Evolutionary conservation across 176 grass and related monocot species (phyloP).

Genomic region (Metroxylon sagu): DNA sequence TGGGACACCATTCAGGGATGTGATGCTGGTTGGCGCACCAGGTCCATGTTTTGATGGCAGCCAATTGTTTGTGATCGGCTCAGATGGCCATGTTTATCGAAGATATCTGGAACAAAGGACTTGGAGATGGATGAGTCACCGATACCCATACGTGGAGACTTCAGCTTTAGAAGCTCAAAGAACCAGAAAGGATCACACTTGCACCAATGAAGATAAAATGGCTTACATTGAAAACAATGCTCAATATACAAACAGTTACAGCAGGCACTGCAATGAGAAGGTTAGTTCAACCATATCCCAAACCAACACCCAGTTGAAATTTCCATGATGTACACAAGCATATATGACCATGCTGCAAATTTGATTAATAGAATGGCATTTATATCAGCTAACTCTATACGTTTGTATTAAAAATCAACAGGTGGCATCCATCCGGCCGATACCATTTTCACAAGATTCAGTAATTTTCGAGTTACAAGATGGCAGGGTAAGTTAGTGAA

Average conservation of each 20-base stretch:
- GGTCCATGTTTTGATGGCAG: slow-evolving; percentile 68
- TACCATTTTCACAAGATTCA: slow-evolving; percentile 74
- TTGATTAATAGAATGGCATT: no score
- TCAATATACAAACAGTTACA: slow-evolving; percentile 28
- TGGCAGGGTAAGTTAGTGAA: slow-evolving; percentile 48
- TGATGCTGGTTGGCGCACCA: slow-evolving; percentile 50
- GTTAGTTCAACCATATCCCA: slow-evolving; percentile 12
- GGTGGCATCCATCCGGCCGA: slow-evolving; percentile 57
- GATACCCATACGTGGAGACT: slow-evolving; percentile 31
- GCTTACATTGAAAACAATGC: not conserved
- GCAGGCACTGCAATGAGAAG: slow-evolving; percentile 67
- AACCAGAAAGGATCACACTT: slow-evolving; percentile 19
- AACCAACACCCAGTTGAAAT: no score
- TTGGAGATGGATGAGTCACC: slow-evolving; percentile 77
- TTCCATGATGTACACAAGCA: no score
- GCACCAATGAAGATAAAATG: slow-evolving; percentile 21
- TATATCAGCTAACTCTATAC: not conserved
- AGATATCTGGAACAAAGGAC: slow-evolving; percentile 38
- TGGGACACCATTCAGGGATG: slow-evolving; percentile 60
- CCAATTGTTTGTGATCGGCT: slow-evolving; percentile 73
- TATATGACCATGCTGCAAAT: no score
- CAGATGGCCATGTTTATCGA: slow-evolving; percentile 72
- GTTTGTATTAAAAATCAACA: slow-evolving; percentile 26
- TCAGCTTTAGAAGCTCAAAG: slow-evolving; percentile 7
- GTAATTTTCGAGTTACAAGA: slow-evolving; percentile 79